Evolutionary conservation across 129 eudicot species (phyloP), one percentile per base, ranked within the genome.

Genomic region (Lactuca saligna): DNA sequence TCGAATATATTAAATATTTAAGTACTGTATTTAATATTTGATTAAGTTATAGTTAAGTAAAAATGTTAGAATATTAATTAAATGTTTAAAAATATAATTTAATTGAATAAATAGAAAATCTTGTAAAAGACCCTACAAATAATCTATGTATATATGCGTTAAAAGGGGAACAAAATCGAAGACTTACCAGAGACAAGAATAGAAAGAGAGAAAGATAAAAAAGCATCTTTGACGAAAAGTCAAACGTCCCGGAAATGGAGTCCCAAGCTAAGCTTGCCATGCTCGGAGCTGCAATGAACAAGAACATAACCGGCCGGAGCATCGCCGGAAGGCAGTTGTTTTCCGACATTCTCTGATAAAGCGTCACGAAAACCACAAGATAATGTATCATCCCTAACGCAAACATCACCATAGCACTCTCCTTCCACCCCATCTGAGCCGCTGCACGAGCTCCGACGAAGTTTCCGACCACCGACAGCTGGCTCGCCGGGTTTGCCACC

Each of bases 251-350:
- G 0, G 64, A 66, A 8, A 87, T 83, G 0, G 86, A 78, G 42
- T 73, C 83, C 93, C 93, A 87, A 3, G 93, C 93, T n/a, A 87
- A 75, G 71, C 91, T 82, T 8, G 83, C 91, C 88, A 86, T 86
- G 34, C 88, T 86, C 8, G 91, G 91, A 56, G 93, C 84, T 3
- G 89, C 93, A 1, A 83, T 72, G 17, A 87, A 83, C 82, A 83
- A 73, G 31, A 83, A 83, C 84, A 83, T 83, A 35, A 87, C 85
- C 5, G 93, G 93, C 70, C 81, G 69, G 14, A 87, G 77, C 64
- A 65, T 72, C 57, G 69, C 29, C 46, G 88, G 88, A 33, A 86
- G 58, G 8, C 66, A 56, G 2, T 61, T 67, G 8, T 77, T 65
- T 3, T 77, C 86, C 10, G 88, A 72, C 38, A 78, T 31, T 9